Conservation (phyloP, 1,139 yeast genomes). For the Taphrina flavorubra region DNA sequence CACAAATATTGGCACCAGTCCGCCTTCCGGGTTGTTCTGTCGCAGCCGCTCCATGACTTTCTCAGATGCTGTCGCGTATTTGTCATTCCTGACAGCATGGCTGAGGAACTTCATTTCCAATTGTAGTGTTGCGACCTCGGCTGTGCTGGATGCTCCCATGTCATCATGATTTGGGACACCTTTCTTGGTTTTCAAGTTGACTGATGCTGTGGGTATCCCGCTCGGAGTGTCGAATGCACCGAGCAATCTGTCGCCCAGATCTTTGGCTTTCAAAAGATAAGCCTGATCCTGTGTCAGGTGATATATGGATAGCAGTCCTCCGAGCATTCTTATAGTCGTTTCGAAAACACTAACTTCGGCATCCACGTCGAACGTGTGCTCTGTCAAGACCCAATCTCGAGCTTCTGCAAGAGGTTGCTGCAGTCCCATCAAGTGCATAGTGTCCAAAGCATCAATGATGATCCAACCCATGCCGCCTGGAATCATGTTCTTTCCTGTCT, state of each 20-base stretch:
- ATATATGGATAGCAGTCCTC: slow-evolving; percentile 84
- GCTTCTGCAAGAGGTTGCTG: slow-evolving; percentile 69
- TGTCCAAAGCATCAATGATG: slow-evolving; percentile 86
- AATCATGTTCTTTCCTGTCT: slow-evolving; percentile 70
- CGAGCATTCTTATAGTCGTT: slow-evolving; percentile 91
- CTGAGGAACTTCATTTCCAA: slow-evolving; percentile 85
- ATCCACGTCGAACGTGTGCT: slow-evolving; percentile 66
- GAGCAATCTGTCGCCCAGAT: slow-evolving; percentile 61
- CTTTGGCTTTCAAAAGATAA: slow-evolving; percentile 78
- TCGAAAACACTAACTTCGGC: slow-evolving; percentile 84
- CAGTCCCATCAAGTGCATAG: slow-evolving; percentile 80
- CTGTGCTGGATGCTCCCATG: slow-evolving; percentile 78
- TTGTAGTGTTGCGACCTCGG: slow-evolving; percentile 88
- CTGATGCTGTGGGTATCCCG: slow-evolving; percentile 48
- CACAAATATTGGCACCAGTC: slow-evolving; percentile 81
- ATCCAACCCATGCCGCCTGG: slow-evolving; percentile 91
- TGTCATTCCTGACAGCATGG: slow-evolving; percentile 74
- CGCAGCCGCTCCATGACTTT: slow-evolving; percentile 59
- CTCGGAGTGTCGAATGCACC: slow-evolving; percentile 48
- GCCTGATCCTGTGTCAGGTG: slow-evolving; percentile 70
- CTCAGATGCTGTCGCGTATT: slow-evolving; percentile 81
- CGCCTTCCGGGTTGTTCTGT: slow-evolving; percentile 65
- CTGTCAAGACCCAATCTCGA: slow-evolving; percentile 72
- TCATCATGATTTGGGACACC: slow-evolving; percentile 70
- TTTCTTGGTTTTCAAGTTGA: slow-evolving; percentile 57